Conservation (phyloP, 495 filamentous ascomycete genomes). For the Tuber brumale region DNA sequence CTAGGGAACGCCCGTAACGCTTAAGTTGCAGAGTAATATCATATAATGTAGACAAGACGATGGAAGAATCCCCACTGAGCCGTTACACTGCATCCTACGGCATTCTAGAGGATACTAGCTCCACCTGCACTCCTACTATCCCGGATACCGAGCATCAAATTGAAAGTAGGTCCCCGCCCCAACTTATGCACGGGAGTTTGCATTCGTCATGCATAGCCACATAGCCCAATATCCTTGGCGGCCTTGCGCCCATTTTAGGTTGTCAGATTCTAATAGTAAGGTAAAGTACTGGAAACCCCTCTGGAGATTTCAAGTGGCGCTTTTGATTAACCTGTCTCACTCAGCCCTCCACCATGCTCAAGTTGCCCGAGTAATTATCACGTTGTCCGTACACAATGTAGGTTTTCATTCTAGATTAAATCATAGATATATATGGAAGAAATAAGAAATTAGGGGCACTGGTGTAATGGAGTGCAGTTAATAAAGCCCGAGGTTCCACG, state of each 20-base stretch:
- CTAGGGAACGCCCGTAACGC: neutral
- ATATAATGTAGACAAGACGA: neutral
- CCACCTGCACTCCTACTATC: neutral
- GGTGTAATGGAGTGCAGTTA: neutral
- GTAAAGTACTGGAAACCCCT: neutral
- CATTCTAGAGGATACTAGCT: neutral
- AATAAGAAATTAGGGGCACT: neutral
- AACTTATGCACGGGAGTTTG: neutral
- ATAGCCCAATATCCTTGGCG: neutral
- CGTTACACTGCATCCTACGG: neutral
- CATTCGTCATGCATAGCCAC: neutral
- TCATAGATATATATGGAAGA: neutral
- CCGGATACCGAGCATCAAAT: neutral
- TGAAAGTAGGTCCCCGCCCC: neutral
- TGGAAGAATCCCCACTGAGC: neutral
- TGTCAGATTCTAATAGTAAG: neutral
- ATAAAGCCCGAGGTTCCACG: neutral
- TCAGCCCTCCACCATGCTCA: neutral
- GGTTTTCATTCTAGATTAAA: neutral
- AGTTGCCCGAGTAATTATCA: neutral
- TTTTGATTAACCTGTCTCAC: neutral
- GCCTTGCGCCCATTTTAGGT: neutral
- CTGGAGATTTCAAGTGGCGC: neutral
- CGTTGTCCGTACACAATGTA: neutral
- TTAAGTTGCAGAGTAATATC: neutral